Percentiles rank a stretch among this genome's conserved stretches.
Evolutionary conservation across 2,329 filamentous ascomycete genomes (phyloP).

Genomic region (Lachnellula suecica): DNA sequence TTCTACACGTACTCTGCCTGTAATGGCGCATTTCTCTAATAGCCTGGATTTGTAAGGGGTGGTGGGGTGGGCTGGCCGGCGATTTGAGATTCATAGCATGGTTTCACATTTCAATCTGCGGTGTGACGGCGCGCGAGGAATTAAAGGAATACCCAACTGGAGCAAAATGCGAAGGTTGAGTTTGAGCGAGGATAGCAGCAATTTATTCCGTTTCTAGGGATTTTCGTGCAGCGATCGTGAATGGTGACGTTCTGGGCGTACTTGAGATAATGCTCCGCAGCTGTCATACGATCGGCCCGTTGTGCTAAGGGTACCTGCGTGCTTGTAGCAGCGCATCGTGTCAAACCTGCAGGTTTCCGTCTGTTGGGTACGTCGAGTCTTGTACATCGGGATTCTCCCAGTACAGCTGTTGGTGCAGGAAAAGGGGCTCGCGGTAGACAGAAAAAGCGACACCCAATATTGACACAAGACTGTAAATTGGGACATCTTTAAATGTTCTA

Average conservation of each 20-base stretch:
- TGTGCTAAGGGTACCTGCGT: background rate
- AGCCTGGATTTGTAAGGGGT: background rate
- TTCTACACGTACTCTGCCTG: constrained; percentile 2
- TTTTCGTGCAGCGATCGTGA: background rate
- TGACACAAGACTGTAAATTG: too few species aligned
- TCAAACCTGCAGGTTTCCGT: constrained; percentile 1
- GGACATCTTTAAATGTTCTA: too few species aligned
- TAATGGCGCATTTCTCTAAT: background rate
- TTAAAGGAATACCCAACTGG: constrained; percentile 11
- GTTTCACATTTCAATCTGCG: background rate
- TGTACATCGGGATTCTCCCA: background rate
- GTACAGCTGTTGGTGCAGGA: too few species aligned
- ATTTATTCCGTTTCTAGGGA: background rate
- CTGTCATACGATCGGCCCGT: background rate
- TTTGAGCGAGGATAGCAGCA: background rate
- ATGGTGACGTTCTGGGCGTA: background rate
- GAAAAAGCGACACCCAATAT: too few species aligned
- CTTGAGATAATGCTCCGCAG: background rate
- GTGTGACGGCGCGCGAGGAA: background rate
- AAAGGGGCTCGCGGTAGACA: too few species aligned
- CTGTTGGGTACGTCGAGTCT: background rate
- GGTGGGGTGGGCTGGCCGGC: background rate
- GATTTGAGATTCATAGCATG: background rate
- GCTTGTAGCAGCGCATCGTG: constrained; percentile 1
- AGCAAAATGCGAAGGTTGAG: constrained; percentile 1